Evolutionary conservation across 805 yeast genomes (phyloP).

Genomic region (Wickerhamiella hasegawae): DNA sequence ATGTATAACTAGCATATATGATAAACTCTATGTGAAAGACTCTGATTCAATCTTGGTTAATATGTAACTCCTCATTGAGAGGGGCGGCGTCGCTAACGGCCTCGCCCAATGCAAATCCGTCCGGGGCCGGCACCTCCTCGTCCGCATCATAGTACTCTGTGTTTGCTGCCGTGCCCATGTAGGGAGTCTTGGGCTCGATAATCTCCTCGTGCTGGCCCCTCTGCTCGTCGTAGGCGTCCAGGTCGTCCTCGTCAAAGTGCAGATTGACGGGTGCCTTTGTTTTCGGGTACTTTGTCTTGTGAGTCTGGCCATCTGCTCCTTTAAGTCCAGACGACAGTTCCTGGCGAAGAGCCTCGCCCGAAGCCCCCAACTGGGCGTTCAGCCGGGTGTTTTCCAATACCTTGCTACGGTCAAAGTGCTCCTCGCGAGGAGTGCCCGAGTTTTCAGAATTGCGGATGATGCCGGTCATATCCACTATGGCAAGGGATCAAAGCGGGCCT

Average conservation of each 20-base stretch:
- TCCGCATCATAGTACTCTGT: slow-evolving; percentile 19
- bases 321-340: slow-evolving; percentile 1
- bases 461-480: slow-evolving; percentile 5
- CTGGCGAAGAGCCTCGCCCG: slow-evolving; percentile 12
- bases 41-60: too few relatives aligned
- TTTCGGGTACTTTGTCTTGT: slow-evolving; percentile 12
- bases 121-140: slow-evolving; percentile 11
- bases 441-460: slow-evolving; percentile 9
- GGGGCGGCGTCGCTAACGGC: slow-evolving; percentile 6
- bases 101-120: slow-evolving; percentile 11
- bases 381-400: slow-evolving; percentile 67
- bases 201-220: slow-evolving; percentile 16
- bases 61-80: too few relatives aligned
- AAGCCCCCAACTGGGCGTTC: slow-evolving; percentile 33
- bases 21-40: too few relatives aligned
- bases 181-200: slow-evolving; percentile 18
- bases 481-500: background rate
- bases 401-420: slow-evolving; percentile 33
- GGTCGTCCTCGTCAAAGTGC: slow-evolving; percentile 13
- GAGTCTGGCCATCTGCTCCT: background rate
- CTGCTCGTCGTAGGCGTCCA: slow-evolving; percentile 12
- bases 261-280: slow-evolving; percentile 16
- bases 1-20: too few relatives aligned
- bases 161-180: slow-evolving; percentile 16
- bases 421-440: background rate